Conservation (phyloP, 805 yeast genomes). For the Starmerella riodocensis region DNA sequence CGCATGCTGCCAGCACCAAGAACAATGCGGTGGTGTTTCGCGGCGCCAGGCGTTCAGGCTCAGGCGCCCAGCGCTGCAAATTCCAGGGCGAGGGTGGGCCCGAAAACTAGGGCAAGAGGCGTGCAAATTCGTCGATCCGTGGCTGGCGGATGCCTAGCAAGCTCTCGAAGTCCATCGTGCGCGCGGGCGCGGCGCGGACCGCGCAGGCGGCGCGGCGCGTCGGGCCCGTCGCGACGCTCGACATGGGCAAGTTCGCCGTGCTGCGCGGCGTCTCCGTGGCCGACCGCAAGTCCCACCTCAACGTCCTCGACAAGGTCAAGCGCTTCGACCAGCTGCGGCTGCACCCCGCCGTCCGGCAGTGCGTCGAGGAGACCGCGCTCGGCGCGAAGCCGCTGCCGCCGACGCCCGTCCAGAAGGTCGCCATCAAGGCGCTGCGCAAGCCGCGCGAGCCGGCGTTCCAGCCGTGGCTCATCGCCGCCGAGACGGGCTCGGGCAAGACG, state of each 20-base stretch:
- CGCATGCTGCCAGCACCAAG: too few relatives aligned
- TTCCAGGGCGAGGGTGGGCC: too few relatives aligned
- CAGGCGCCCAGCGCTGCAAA: too few relatives aligned
- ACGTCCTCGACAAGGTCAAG: slow-evolving; percentile 39
- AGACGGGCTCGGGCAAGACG: slow-evolving; percentile 94
- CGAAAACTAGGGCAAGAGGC: too few relatives aligned
- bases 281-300: slow-evolving; percentile 25
- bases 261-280: slow-evolving; percentile 21
- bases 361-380: slow-evolving; percentile 41
- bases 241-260: slow-evolving; percentile 25
- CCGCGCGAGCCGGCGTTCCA: slow-evolving; percentile 28
- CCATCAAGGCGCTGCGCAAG: slow-evolving; percentile 44
- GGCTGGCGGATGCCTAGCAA: not conserved
- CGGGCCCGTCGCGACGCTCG: slow-evolving; percentile 22
- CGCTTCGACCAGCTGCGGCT: slow-evolving; percentile 57
- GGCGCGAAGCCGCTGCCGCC: slow-evolving; percentile 30
- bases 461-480: slow-evolving; percentile 77
- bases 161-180: slow-evolving; percentile 11
- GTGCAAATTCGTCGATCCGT: too few relatives aligned
- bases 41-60: not conserved
- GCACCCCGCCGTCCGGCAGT: slow-evolving; percentile 51
- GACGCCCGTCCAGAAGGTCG: slow-evolving; percentile 72
- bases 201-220: slow-evolving; percentile 4
- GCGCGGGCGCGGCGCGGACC: slow-evolving; percentile 17
- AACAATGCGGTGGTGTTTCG: too few relatives aligned